Percentiles rank a stretch among this genome's conserved stretches.
Conservation (phyloP, 176 grass and related monocot species). For the Triticum urartu region DNA sequence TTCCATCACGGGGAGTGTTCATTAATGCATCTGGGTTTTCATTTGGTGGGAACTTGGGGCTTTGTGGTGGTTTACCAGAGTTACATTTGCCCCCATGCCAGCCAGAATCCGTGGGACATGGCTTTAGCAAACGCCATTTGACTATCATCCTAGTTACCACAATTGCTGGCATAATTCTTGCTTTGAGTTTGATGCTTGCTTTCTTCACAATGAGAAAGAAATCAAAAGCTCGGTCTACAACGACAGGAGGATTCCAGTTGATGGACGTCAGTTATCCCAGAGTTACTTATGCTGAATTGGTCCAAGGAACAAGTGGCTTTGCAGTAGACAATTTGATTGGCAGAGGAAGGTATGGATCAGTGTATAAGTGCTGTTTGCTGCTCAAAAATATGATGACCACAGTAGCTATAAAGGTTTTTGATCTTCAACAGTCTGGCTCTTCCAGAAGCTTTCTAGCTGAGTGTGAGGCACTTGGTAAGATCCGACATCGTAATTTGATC, state of each 20-base stretch:
- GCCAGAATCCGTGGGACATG: background rate
- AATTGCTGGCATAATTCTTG: background rate
- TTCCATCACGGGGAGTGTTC: slow-evolving; percentile 43
- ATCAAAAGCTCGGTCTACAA: background rate
- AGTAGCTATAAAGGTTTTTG: slow-evolving; percentile 46
- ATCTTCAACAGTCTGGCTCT: slow-evolving; percentile 38
- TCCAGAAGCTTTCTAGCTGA: slow-evolving; percentile 38
- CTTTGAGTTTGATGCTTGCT: background rate
- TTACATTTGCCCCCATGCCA: background rate
- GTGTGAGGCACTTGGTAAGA: slow-evolving; percentile 41
- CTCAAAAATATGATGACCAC: background rate
- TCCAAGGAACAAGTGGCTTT: slow-evolving; percentile 42
- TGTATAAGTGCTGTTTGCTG: slow-evolving; percentile 32
- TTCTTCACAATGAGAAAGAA: background rate
- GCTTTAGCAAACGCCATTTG: background rate
- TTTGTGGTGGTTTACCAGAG: background rate
- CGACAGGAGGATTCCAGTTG: background rate
- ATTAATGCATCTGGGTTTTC: slow-evolving; percentile 7
- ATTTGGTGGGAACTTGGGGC: background rate
- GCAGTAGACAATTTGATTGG: slow-evolving; percentile 39
- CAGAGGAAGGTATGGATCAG: slow-evolving; percentile 39
- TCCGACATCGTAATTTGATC: slow-evolving; percentile 48
- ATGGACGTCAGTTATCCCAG: background rate
- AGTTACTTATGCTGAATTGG: slow-evolving; percentile 39
- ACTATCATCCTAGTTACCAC: background rate